These are phyloP conservation scores for Blastobotrys malaysiensis DNA, from an alignment of 1,139 yeast genomes.

Conservation along the genomic window DNA sequence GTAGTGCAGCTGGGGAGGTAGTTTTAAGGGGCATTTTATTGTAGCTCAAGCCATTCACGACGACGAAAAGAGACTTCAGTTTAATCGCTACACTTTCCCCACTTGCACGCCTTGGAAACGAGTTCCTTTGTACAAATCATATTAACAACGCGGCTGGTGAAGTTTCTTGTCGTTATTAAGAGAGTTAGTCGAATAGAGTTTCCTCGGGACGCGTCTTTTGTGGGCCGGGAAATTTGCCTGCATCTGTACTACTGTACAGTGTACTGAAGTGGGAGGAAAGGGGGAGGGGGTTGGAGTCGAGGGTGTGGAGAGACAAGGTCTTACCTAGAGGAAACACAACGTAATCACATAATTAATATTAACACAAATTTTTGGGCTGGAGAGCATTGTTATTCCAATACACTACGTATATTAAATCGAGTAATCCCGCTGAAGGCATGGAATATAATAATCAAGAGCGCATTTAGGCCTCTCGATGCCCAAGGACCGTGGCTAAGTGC, in stretches of 20 bases:
- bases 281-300: not conserved
- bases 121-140: not conserved
- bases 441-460: not conserved
- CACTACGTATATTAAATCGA: not conserved
- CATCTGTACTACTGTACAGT: not conserved
- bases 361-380: not conserved
- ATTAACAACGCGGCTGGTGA: not conserved
- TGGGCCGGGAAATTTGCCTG: not conserved
- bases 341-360: not conserved
- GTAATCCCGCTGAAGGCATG: not conserved
- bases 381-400: not conserved
- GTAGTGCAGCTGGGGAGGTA: not conserved
- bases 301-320: not conserved
- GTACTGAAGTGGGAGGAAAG: not conserved
- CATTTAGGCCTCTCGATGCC: too few relatives aligned
- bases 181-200: not conserved
- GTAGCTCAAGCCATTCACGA: too few relatives aligned
- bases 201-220: not conserved
- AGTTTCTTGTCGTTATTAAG: not conserved
- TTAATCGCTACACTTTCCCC: not conserved
- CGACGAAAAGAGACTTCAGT: not conserved
- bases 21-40: not conserved
- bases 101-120: not conserved
- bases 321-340: not conserved
- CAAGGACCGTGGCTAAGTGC: too few relatives aligned